phyloP scores from a whole-genome alignment of 805 yeast species.

The Candida palmyrensis region DNA sequence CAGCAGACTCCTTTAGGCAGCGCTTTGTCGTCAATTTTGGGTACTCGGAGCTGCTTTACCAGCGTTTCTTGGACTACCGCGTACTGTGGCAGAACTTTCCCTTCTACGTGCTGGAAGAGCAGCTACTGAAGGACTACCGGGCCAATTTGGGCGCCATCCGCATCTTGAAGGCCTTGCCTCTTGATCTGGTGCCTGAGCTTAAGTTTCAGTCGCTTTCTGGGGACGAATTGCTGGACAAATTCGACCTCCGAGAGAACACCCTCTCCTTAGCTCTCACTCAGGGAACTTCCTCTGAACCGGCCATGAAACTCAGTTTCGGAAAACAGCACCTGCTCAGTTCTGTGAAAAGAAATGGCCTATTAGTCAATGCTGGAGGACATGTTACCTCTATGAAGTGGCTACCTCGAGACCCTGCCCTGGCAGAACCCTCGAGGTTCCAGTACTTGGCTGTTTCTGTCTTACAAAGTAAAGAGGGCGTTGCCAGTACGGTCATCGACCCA shows the following conservation, averaged over 20 bases:
- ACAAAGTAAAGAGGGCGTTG: conserved; percentile 10
- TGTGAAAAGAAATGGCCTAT: conserved; percentile 27
- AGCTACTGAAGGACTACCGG: conserved; percentile 14
- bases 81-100: conserved; percentile 45
- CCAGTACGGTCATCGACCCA: conserved; percentile 8
- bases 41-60: conserved; percentile 36
- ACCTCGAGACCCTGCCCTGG: conserved; percentile 15
- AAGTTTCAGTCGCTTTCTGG: neutral
- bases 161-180: neutral
- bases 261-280: neutral
- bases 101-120: conserved; percentile 35
- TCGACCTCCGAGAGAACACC: neutral
- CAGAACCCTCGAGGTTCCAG: conserved; percentile 15
- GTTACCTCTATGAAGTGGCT: conserved; percentile 54
- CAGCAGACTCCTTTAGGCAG: conserved; percentile 16
- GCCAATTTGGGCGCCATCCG: neutral
- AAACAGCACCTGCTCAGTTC: conserved; percentile 6
- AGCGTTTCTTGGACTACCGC: conserved; percentile 40
- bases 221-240: neutral
- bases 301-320: conserved; percentile 6
- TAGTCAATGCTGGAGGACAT: conserved; percentile 47
- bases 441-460: conserved; percentile 50
- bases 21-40: conserved; percentile 45
- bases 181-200: neutral
- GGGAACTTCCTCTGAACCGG: conserved; percentile 5